These are phyloP conservation scores for Gentiana macrophylla DNA, from an alignment of 257 asterid genomes.

Conservation along the genomic window DNA sequence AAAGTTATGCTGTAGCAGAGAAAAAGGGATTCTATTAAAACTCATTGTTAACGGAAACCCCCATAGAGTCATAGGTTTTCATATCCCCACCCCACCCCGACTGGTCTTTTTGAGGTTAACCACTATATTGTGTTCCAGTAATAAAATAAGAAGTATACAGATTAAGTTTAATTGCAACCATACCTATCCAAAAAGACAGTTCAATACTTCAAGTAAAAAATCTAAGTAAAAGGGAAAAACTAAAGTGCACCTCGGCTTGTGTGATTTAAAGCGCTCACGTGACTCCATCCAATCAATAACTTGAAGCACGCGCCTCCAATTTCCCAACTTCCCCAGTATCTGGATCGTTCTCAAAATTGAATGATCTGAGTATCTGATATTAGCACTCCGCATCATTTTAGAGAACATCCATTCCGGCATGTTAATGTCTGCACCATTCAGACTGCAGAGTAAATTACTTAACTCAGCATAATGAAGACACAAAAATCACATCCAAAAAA, in stretches of 20 bases:
- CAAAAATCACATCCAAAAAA: constrained; percentile 11
- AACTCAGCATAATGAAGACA: constrained; percentile 15
- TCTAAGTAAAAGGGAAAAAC: neutral
- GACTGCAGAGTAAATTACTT: constrained; percentile 82
- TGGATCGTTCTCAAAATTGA: constrained; percentile 80
- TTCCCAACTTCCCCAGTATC: constrained; percentile 76
- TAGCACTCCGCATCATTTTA: constrained; percentile 75
- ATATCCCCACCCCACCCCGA: no score
- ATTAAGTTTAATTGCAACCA: no score
- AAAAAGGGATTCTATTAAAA: no score
- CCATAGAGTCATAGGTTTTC: no score
- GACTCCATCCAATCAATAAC: constrained; percentile 88
- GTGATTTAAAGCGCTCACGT: constrained; percentile 77
- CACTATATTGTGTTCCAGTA: no score
- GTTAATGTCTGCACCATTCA: constrained; percentile 97
- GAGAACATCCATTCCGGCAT: constrained; percentile 98
- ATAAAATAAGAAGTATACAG: no score
- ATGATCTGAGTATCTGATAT: constrained; percentile 81
- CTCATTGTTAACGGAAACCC: no score
- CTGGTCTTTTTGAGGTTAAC: no score
- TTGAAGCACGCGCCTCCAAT: constrained; percentile 91
- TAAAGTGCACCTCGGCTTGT: constrained; percentile 53
- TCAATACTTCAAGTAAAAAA: no score
- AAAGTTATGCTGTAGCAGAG: neutral
- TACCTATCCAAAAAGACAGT: neutral